A percentile compares a stretch with the other conserved stretches of the same genome.
Conservation (phyloP, 768 basidiomycete species). For the Saitozyma podzolica region DNA sequence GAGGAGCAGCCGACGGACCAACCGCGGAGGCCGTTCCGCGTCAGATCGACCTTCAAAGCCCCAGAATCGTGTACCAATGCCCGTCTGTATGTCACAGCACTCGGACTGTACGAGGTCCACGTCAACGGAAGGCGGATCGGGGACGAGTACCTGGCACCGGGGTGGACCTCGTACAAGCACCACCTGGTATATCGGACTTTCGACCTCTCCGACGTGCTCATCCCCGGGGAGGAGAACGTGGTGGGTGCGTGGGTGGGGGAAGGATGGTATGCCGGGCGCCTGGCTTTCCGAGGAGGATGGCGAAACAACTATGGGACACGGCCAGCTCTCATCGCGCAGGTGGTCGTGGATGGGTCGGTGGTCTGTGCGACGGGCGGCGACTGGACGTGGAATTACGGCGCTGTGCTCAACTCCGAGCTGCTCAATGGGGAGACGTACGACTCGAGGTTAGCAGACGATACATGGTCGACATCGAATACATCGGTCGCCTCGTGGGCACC, state of each 20-base stretch:
- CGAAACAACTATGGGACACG: slow-evolving; percentile 28
- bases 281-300: slow-evolving; percentile 17
- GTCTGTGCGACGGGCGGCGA: slow-evolving; percentile 11
- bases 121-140: slow-evolving; percentile 43
- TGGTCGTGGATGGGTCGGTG: slow-evolving; percentile 27
- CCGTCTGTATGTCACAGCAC: slow-evolving; percentile 44
- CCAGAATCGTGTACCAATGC: neutral
- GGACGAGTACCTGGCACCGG: slow-evolving; percentile 40
- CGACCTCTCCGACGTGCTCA: slow-evolving; percentile 27
- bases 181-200: slow-evolving; percentile 40
- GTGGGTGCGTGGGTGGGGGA: slow-evolving; percentile 30
- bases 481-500: neutral
- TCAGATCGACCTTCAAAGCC: slow-evolving; percentile 25
- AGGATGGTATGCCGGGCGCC: slow-evolving; percentile 35
- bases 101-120: slow-evolving; percentile 37
- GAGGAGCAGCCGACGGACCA: slow-evolving; percentile 6
- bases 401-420: slow-evolving; percentile 23
- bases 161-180: slow-evolving; percentile 43
- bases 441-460: slow-evolving; percentile 1
- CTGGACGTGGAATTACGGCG: slow-evolving; percentile 21
- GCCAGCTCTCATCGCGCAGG: slow-evolving; percentile 33
- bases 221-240: slow-evolving; percentile 32
- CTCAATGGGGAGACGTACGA: slow-evolving; percentile 40
- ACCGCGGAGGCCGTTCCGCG: slow-evolving; percentile 30
- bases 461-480: neutral